These are phyloP conservation scores for Quillaja saponaria DNA, from an alignment of 306 rosid genomes.

Conservation along the genomic window DNA sequence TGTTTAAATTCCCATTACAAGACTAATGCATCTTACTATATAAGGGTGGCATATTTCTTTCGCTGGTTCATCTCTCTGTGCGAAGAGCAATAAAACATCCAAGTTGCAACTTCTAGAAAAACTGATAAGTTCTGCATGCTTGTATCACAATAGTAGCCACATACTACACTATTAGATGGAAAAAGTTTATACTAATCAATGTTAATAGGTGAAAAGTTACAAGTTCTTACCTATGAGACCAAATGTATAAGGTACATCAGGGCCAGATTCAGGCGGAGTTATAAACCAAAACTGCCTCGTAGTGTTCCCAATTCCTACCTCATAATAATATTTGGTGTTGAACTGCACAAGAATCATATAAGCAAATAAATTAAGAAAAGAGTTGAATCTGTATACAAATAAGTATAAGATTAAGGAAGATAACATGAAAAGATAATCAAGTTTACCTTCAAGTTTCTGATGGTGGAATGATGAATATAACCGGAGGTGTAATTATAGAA, in stretches of 20 bases:
- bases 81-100: too few relatives aligned
- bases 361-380: not conserved
- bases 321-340: conserved; percentile 75
- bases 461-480: conserved; percentile 64
- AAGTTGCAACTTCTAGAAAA: too few relatives aligned
- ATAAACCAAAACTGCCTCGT: conserved; percentile 71
- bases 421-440: too few relatives aligned
- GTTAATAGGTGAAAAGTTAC: too few relatives aligned
- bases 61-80: too few relatives aligned
- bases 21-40: too few relatives aligned
- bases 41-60: too few relatives aligned
- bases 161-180: too few relatives aligned
- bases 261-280: conserved; percentile 83
- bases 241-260: conserved; percentile 85
- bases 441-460: conserved; percentile 43
- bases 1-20: too few relatives aligned
- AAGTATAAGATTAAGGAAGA: not conserved
- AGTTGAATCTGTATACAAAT: not conserved
- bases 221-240: conserved; percentile 73
- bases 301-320: conserved; percentile 62
- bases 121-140: too few relatives aligned
- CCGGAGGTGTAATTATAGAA: conserved; percentile 72
- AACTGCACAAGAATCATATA: conserved; percentile 37
- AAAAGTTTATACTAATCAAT: too few relatives aligned
- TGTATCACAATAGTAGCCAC: too few relatives aligned